Base-by-base conservation (phyloP, 1,284 basidiomycete genomes). In the Wolfiporia cocos region DNA sequence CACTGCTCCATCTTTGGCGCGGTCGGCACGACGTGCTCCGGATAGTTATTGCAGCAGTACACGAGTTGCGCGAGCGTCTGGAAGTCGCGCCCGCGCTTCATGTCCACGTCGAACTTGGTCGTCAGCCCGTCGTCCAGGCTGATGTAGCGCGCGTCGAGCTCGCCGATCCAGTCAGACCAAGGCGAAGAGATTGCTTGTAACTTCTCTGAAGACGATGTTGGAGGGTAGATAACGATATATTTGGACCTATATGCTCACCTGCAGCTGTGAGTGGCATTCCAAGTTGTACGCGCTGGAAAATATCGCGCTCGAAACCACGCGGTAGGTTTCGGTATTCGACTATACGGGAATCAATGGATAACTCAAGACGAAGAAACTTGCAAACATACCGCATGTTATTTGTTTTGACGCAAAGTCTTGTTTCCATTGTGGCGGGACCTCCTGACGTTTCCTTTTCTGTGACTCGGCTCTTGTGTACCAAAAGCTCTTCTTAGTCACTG, bases 241-340 rank as follows among this genome's bases (percentile, higher is more conserved):
- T 11, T 26, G 24, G 6, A 29, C 19, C 15, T 35, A 39, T 17
- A 15, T 31, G 42, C 59, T 37, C 51, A 81, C 83, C 84, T 53
- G 79, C 81, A 12, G 76, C 71, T 3, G 79, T 81, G 36, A 87
- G 65, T 12, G 74, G 67, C 66, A 86, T 76, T 29, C 84, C 84
- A n/a, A 86, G 60, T 52, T 87, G 85, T 5, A 87, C 84, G 23
- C 85, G 68, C 53, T 86, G 81, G 58, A 87, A 87, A n/a, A 86
- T 79, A 38, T 87, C 84, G 34, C 81, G 74, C 54, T 86, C 66
- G 2, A 52, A 72, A 6, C 65, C 63, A 7, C 71, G 63, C 2
- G 68, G 60, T 2, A 86, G 61, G 17, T 63, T 54, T 29, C 63
- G 54, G 48, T 84, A 81, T 56, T 82, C 77, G 42, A 83, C 82